Evolutionary conservation across 108 stramenopile species (phyloP).

Genomic region (Epipyxis sp.): DNA sequence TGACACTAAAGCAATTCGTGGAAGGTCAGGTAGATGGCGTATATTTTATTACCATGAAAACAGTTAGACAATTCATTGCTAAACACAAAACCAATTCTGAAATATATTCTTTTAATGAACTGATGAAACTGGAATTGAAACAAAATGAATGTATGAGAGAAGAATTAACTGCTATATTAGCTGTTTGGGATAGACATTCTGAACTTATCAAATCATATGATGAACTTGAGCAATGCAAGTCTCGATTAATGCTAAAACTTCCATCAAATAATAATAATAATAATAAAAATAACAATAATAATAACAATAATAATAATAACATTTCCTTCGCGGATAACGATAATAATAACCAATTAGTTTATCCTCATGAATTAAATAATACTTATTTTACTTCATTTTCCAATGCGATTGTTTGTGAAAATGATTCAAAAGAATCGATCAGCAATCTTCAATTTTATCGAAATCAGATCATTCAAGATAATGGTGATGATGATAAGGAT

Average conservation of each 20-base stretch:
- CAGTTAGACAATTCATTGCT: too few species aligned
- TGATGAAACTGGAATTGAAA: background rate
- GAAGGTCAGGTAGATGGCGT: too few species aligned
- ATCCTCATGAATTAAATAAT: background rate
- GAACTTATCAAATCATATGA: background rate
- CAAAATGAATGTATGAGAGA: background rate
- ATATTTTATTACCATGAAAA: too few species aligned
- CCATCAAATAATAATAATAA: too few species aligned
- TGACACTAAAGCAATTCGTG: too few species aligned
- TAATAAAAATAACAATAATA: too few species aligned
- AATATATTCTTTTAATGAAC: too few species aligned
- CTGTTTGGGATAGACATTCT: background rate
- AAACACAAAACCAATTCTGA: too few species aligned
- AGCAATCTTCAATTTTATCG: background rate
- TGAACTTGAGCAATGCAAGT: background rate
- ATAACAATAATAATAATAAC: too few species aligned
- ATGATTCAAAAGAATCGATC: background rate
- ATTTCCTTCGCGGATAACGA: background rate
- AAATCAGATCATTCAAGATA: background rate
- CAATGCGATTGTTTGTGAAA: background rate
- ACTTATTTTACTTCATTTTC: background rate
- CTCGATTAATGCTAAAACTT: background rate
- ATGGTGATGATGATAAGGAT: background rate
- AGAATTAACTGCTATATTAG: background rate
- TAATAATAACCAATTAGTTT: background rate